A percentile compares a stretch with the other conserved stretches of the same genome.
Conservation (phyloP, 176 grass and related monocot genomes). For the Otatea glauca region DNA sequence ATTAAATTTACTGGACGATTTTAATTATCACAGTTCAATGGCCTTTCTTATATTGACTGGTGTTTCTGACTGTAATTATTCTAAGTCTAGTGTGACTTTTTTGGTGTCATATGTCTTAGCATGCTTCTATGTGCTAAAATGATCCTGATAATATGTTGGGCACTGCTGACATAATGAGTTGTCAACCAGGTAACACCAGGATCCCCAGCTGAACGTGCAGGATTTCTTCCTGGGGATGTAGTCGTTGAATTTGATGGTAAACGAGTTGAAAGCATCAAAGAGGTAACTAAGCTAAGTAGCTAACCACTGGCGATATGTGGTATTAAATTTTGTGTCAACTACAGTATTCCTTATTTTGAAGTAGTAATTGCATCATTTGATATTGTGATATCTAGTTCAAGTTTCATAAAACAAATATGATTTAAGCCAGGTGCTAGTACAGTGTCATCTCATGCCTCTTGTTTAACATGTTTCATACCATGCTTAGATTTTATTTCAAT, state of each 20-base stretch:
- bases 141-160: constrained; percentile 10
- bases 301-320: constrained; percentile 7
- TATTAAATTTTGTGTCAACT: neutral
- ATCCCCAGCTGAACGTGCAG: constrained; percentile 72
- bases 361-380: constrained; percentile 8
- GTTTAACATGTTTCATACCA: constrained; percentile 1
- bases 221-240: constrained; percentile 77
- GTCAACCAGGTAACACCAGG: constrained; percentile 76
- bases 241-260: constrained; percentile 74
- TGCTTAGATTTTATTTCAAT: neutral
- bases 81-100: neutral
- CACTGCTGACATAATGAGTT: constrained; percentile 35
- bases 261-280: constrained; percentile 65
- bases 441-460: neutral
- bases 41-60: neutral
- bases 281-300: constrained; percentile 54
- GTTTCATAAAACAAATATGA: neutral
- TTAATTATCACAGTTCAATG: constrained; percentile 3
- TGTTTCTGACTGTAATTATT: constrained; percentile 10
- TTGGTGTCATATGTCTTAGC: neutral
- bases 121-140: neutral
- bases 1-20: constrained; percentile 26
- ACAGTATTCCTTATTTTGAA: neutral
- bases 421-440: neutral
- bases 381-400: constrained; percentile 1